Evolutionary conservation across 805 yeast genomes (phyloP).

Genomic region (Lachancea thermotolerans): DNA sequence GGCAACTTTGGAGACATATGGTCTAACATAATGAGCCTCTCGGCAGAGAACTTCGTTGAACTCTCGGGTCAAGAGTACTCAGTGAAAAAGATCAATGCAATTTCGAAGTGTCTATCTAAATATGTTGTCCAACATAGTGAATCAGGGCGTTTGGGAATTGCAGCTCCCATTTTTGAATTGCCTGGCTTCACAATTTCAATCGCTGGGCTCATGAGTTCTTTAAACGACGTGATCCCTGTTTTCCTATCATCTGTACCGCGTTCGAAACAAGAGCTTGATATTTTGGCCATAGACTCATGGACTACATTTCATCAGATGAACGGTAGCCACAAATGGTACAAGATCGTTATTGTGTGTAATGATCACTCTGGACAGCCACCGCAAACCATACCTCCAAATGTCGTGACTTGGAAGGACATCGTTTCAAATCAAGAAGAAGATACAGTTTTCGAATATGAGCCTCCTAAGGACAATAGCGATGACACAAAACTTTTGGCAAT

Average conservation of each 20-base stretch:
- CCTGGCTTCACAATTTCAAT: slow-evolving; percentile 36
- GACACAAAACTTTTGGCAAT: slow-evolving; percentile 33
- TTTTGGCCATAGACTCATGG: slow-evolving; percentile 30
- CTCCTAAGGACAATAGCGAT: slow-evolving; percentile 29
- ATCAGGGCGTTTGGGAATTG: slow-evolving; percentile 25
- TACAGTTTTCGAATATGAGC: slow-evolving; percentile 25
- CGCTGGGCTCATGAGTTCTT: slow-evolving; percentile 38
- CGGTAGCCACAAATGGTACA: slow-evolving; percentile 27
- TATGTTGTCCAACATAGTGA: slow-evolving; percentile 9
- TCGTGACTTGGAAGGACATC: slow-evolving; percentile 25
- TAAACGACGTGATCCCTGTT: slow-evolving; percentile 33
- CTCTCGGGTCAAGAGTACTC: slow-evolving; percentile 18
- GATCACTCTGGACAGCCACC: slow-evolving; percentile 5
- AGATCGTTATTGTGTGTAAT: slow-evolving; percentile 30
- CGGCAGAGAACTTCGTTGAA: slow-evolving; percentile 14
- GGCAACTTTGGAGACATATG: slow-evolving; percentile 74
- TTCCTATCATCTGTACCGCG: slow-evolving; percentile 33
- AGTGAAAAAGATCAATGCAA: slow-evolving; percentile 20
- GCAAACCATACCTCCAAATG: slow-evolving; percentile 5
- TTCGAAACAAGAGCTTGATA: slow-evolving; percentile 23
- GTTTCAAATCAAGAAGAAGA: slow-evolving; percentile 10
- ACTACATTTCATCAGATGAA: slow-evolving; percentile 17
- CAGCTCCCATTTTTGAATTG: slow-evolving; percentile 23
- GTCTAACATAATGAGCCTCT: slow-evolving; percentile 41
- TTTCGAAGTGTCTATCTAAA: slow-evolving; percentile 15